Evolutionary conservation across 805 yeast genomes (phyloP), one percentile per base, ranked within the genome.

Genomic region (Kodamaea laetipori): DNA sequence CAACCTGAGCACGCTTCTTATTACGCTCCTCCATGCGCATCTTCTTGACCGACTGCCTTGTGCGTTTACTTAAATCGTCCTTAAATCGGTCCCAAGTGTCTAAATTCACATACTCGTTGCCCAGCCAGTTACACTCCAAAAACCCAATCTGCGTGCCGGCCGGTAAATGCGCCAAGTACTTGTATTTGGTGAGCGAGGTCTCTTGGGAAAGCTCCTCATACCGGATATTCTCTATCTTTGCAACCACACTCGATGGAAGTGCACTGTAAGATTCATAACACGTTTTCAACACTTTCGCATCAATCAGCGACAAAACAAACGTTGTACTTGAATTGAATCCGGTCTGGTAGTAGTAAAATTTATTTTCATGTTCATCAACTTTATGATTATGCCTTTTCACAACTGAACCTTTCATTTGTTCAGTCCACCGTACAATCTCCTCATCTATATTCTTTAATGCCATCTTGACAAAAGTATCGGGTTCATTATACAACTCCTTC

Each of bases 81-180:
- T 74, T 70, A 59, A 81, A 85, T 19, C 60, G 56, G 2, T 66
- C 64, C 73, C 67, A 71, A 41, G 61, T 63, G 41, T 63, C 72
- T n/a, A 47, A 46, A 16, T 50, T 43, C 8, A 70, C 53, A 39
- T 43, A 60, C 44, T 62, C 69, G 51, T 62, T 69, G 11, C 61
- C 48, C 24, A 44, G 48, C 98, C 98, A 92, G 58, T 88, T 84
- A 40, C 96, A 77, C 54, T 94, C 98, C 43, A 94, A 58, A 49
- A 87, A 81, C 8, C 90, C 95, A 33, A 92, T 62, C 41, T 84
- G 86, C 0, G 96, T 84, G 1, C 97, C 97, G 21, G 79, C 60
- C 0, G 99, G 97, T 16, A 90, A 64, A 61, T 92, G 92, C 0
- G 86, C 75, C 44, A 94, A 64, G 60, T 86, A 89, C 61, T 89